These are phyloP conservation scores for Penicillium sp. DNA, from an alignment of 2,329 filamentous ascomycete genomes.

Conservation along the genomic window DNA sequence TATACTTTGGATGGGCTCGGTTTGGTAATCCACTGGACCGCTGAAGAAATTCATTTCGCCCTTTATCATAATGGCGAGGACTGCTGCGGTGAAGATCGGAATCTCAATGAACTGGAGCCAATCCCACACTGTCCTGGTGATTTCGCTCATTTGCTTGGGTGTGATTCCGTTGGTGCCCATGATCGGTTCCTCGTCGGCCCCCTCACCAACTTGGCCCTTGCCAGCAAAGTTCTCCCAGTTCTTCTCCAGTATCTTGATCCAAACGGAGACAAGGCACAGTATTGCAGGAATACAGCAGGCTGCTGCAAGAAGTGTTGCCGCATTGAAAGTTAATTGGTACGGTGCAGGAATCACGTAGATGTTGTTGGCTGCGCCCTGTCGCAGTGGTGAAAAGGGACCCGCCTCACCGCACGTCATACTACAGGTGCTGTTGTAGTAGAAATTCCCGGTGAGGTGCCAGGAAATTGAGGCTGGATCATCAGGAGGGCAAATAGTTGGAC, in stretches of 20 bases:
- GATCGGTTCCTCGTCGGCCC: slow-evolving; percentile 39
- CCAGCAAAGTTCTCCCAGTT: slow-evolving; percentile 50
- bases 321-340: slow-evolving; percentile 50
- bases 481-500: slow-evolving; percentile 40
- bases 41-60: slow-evolving; percentile 63
- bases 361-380: slow-evolving; percentile 51
- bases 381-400: slow-evolving; percentile 49
- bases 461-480: slow-evolving; percentile 38
- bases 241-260: slow-evolving; percentile 58
- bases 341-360: slow-evolving; percentile 60
- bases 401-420: slow-evolving; percentile 6
- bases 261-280: slow-evolving; percentile 56
- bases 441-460: slow-evolving; percentile 25
- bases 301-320: slow-evolving; percentile 55
- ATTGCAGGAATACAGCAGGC: slow-evolving; percentile 62
- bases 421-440: slow-evolving; percentile 11
- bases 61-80: slow-evolving; percentile 44
- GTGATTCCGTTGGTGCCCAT: slow-evolving; percentile 54
- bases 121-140: slow-evolving; percentile 31
- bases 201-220: slow-evolving; percentile 23
- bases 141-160: slow-evolving; percentile 42
- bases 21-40: slow-evolving; percentile 50
- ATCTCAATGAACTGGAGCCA: slow-evolving; percentile 47
- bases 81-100: slow-evolving; percentile 53
- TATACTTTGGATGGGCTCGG: slow-evolving; percentile 57